Percentiles rank a stretch among this genome's conserved stretches.
Conservation (phyloP, 225 moss, liverwort and hornwort species). For the Polytrichum commune region DNA sequence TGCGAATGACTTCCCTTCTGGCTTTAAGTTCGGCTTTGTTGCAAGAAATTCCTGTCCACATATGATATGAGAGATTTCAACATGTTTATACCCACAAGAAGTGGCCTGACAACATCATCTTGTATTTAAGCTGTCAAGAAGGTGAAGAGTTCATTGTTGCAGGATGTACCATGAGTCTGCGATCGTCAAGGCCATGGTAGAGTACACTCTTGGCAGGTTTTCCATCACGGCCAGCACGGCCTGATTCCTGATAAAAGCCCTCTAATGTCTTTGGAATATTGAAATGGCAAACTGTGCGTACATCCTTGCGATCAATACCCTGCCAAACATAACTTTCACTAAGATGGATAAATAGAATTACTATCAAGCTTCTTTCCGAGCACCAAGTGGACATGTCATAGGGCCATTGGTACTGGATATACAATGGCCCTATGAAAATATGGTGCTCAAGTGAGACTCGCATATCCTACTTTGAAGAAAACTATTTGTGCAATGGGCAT, state of each 20-base stretch:
- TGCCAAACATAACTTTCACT: constrained; percentile 14
- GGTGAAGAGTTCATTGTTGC: too few relatives aligned
- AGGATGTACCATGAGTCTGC: constrained; percentile 40
- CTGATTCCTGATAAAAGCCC: constrained; percentile 82
- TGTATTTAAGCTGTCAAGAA: too few relatives aligned
- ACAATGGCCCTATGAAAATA: too few relatives aligned
- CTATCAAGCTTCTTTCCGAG: too few relatives aligned
- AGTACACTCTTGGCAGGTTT: constrained; percentile 62
- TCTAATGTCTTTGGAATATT: constrained; percentile 75
- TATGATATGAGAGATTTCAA: too few relatives aligned
- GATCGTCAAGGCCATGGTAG: constrained; percentile 73
- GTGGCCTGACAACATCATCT: too few relatives aligned
- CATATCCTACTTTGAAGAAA: too few relatives aligned
- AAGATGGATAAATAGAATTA: neutral
- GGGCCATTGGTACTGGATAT: too few relatives aligned
- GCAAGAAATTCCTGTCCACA: constrained; percentile 52
- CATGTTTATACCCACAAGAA: too few relatives aligned
- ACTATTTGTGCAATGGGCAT: too few relatives aligned
- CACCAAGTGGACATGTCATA: too few relatives aligned
- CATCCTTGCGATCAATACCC: constrained; percentile 85
- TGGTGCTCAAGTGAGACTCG: too few relatives aligned
- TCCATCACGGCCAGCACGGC: constrained; percentile 75
- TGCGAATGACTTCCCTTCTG: constrained; percentile 33
- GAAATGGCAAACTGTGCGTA: constrained; percentile 68
- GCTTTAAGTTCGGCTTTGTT: constrained; percentile 41